Base-by-base conservation (phyloP, 495 filamentous ascomycete species). In the Lasiosphaeria hispida region DNA sequence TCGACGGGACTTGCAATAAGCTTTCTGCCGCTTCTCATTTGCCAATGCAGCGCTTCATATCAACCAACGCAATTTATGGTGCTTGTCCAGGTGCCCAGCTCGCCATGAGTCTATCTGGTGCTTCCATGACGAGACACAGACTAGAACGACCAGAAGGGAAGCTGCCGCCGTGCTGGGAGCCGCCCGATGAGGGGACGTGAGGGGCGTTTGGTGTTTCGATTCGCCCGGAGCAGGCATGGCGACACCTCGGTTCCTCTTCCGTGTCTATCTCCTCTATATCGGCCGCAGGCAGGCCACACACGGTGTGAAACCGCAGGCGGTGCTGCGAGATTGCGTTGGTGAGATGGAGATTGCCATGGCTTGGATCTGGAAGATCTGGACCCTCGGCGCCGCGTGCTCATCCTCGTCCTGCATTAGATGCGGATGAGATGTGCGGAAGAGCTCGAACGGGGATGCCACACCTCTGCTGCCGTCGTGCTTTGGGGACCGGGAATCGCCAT, bases 401-500 rank as follows among this genome's bases (percentile, higher is more conserved):
- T 30, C 23, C 23, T 30, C 23, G 23, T 5, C 23, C 23, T 30
- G 23, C 23, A 30, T 30, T 2, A 30, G 23, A 30, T 30, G 23
- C 23, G 23, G 23, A 30, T 30, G 23, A 30, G 23, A 30, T 30
- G 5, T 30, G 23, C 23, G 23, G 23, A 30, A 30, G 23, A 30
- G 23, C 23, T 30, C 23, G 23, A 30, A 30, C 23, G 23, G 23
- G 23, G 23, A 30, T 30, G 23, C 23, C 23, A 30, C 23, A 30
- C 23, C 23, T 30, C 23, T 30, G 23, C 23, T 30, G 23, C 23
- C 23, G 23, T 15, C 49, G 57, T 59, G 48, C 48, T 59, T 36
- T 7, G 4, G 7, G 19, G 34, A 23, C 36, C 37, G 14, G 38
- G 37, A 43, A 62, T 58, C 55, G 49, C 38, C 48, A 53, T 57